phyloP scores from a whole-genome alignment of 805 yeast genomes.

The Ogataea pini region DNA sequence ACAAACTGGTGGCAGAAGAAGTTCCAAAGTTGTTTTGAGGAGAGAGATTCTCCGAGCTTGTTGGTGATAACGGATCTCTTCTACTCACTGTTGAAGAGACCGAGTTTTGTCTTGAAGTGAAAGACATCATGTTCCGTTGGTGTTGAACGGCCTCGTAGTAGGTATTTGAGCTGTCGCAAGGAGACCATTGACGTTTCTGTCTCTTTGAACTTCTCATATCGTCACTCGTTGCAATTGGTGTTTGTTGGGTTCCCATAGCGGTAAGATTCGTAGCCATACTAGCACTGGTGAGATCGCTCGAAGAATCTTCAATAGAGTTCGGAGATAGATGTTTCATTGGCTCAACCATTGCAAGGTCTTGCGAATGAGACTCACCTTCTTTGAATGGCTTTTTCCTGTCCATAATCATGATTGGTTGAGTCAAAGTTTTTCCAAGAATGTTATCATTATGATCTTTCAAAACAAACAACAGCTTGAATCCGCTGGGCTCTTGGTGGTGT shows the following conservation, averaged over 20 bases:
- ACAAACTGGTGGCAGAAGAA: slow-evolving; percentile 35
- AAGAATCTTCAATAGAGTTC: slow-evolving; percentile 37
- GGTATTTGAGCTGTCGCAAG: slow-evolving; percentile 26
- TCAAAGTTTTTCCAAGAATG: slow-evolving; percentile 69
- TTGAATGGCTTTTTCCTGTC: slow-evolving; percentile 78
- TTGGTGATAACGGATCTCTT: slow-evolving; percentile 34
- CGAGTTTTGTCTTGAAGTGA: slow-evolving; percentile 23
- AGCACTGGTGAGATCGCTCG: slow-evolving; percentile 30
- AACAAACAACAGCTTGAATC: slow-evolving; percentile 73
- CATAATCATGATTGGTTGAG: slow-evolving; percentile 85
- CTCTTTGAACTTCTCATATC: slow-evolving; percentile 27
- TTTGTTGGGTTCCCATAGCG: slow-evolving; percentile 3
- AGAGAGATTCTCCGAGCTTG: slow-evolving; percentile 35
- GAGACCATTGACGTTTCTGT: slow-evolving; percentile 37
- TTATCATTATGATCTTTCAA: slow-evolving; percentile 60
- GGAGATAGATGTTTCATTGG: neutral
- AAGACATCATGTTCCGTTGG: slow-evolving; percentile 21
- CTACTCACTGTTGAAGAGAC: slow-evolving; percentile 23
- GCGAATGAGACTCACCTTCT: slow-evolving; percentile 34
- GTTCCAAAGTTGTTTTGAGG: slow-evolving; percentile 32
- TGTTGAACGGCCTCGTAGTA: slow-evolving; percentile 30
- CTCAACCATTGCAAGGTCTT: neutral
- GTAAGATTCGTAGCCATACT: slow-evolving; percentile 16
- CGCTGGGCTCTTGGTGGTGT: slow-evolving; percentile 87
- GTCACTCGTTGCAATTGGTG: neutral